Evolutionary conservation across 2,329 filamentous ascomycete species (phyloP).

Genomic region (Fusarium veterinarium): DNA sequence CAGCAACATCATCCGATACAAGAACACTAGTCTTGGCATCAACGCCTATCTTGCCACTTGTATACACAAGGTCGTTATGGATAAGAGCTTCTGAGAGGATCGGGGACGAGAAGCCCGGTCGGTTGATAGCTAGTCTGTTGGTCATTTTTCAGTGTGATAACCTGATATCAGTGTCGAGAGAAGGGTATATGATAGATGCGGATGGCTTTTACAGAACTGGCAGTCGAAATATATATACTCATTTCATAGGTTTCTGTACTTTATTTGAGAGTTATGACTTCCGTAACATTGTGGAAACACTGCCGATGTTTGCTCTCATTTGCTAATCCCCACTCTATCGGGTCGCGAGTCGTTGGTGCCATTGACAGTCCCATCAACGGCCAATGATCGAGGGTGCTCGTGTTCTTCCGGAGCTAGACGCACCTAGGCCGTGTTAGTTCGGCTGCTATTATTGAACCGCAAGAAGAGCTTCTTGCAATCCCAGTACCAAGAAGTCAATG

Average conservation of each 20-base stretch:
- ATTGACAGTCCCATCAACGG: not conserved
- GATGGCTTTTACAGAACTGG: not conserved
- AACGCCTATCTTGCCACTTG: not conserved
- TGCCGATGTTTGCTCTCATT: not conserved
- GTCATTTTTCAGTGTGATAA: not conserved
- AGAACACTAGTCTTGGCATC: not conserved
- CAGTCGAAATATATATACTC: not conserved
- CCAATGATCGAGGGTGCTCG: not conserved
- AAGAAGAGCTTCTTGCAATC: not conserved
- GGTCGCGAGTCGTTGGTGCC: not conserved
- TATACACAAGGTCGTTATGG: not conserved
- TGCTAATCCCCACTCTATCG: not conserved
- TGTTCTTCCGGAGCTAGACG: not conserved
- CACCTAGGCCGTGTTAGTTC: not conserved
- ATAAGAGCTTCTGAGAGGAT: not conserved
- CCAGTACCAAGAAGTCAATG: not conserved
- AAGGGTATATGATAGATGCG: not conserved
- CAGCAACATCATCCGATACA: not conserved
- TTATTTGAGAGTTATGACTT: not conserved
- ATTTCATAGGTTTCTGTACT: not conserved
- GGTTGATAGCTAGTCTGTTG: not conserved
- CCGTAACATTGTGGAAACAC: not conserved
- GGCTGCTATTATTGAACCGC: not conserved
- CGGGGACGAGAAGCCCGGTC: not conserved
- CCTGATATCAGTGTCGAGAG: not conserved